These are phyloP conservation scores for Macrolepiota dolichaula DNA, from an alignment of 768 basidiomycete genomes.

Conservation along the genomic window DNA sequence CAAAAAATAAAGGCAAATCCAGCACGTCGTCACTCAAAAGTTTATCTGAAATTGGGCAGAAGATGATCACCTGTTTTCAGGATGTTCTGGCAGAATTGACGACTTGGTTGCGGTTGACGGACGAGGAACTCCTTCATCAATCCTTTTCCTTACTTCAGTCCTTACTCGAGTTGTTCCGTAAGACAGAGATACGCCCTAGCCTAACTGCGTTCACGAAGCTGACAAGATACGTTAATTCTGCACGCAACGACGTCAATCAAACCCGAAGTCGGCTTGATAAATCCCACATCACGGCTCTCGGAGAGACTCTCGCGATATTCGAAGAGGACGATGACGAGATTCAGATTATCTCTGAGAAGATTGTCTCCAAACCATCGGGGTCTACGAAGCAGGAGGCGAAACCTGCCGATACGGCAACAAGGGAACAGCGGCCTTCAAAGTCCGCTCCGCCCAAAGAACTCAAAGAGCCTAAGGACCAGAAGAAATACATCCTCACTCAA, in stretches of 20 bases:
- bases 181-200: constrained; percentile 52
- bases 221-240: constrained; percentile 58
- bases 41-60: constrained; percentile 57
- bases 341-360: constrained; percentile 39
- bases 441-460: neutral
- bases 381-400: constrained; percentile 1
- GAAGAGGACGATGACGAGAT: constrained; percentile 62
- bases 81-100: constrained; percentile 75
- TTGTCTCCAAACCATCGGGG: neutral
- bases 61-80: constrained; percentile 78
- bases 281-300: constrained; percentile 59
- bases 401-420: neutral
- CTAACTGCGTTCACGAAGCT: constrained; percentile 61
- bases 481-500: neutral
- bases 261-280: constrained; percentile 53
- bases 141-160: constrained; percentile 81
- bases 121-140: constrained; percentile 88
- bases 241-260: constrained; percentile 45
- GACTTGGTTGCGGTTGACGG: constrained; percentile 89
- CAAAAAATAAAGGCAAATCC: constrained; percentile 20
- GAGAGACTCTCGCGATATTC: constrained; percentile 63
- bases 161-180: constrained; percentile 73
- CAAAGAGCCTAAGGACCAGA: neutral
- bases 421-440: constrained; percentile 8
- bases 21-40: constrained; percentile 31